Percentiles rank a stretch among this genome's conserved stretches.
phyloP scores from a whole-genome alignment of 2,329 filamentous ascomycete genomes.

The Annulohypoxylon truncatum region DNA sequence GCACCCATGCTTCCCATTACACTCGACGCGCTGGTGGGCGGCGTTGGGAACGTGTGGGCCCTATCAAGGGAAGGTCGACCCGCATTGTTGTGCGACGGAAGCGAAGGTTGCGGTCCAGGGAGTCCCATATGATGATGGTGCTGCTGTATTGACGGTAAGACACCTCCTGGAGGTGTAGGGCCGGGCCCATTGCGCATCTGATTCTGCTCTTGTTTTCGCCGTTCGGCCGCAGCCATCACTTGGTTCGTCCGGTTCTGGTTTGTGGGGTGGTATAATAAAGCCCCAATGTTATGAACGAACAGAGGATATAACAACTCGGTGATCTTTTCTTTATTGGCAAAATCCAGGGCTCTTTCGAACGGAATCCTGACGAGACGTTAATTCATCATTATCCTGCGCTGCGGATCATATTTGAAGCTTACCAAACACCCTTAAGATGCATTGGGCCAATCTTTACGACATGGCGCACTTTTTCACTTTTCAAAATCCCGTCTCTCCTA shows the following conservation, averaged over 20 bases:
- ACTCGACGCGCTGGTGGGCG: slow-evolving; percentile 91
- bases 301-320: slow-evolving; percentile 94
- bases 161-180: slow-evolving; percentile 60
- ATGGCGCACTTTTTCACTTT: slow-evolving; percentile 96
- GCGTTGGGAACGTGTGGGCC: slow-evolving; percentile 92
- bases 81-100: slow-evolving; percentile 76
- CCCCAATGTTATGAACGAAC: slow-evolving; percentile 97
- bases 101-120: slow-evolving; percentile 64
- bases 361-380: slow-evolving; percentile 78
- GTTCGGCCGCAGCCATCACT: slow-evolving; percentile 86
- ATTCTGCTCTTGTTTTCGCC: slow-evolving; percentile 77
- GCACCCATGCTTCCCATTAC: slow-evolving; percentile 79
- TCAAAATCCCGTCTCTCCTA: slow-evolving; percentile 92
- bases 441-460: slow-evolving; percentile 99
- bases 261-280: slow-evolving; percentile 90
- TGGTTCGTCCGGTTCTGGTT: slow-evolving; percentile 86
- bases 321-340: slow-evolving; percentile 99
- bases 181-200: slow-evolving; percentile 70
- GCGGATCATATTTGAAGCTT: slow-evolving; percentile 54
- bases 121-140: slow-evolving; percentile 72
- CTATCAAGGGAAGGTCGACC: slow-evolving; percentile 83
- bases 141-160: slow-evolving; percentile 75
- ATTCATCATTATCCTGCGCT: slow-evolving; percentile 14
- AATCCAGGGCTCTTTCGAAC: slow-evolving; percentile 96
- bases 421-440: slow-evolving; percentile 98